These are phyloP conservation scores for Mangifera indica DNA, from an alignment of 345 rosid genomes.

Conservation along the genomic window DNA sequence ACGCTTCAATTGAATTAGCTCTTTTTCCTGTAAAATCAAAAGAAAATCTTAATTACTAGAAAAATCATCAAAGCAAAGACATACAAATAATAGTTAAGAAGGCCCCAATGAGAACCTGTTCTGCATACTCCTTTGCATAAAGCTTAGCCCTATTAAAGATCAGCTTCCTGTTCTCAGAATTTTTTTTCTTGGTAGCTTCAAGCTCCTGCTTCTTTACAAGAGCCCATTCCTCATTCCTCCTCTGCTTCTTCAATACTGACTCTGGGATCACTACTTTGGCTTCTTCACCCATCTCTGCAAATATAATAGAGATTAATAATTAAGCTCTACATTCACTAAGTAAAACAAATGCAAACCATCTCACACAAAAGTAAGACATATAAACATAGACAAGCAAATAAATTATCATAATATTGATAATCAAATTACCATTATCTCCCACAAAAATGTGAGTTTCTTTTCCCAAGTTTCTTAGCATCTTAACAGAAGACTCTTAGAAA, in stretches of 20 bases:
- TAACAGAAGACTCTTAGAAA: too few relatives aligned
- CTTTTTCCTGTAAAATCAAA: constrained; percentile 40
- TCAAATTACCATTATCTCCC: too few relatives aligned
- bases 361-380: too few relatives aligned
- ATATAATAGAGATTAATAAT: neutral
- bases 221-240: constrained; percentile 66
- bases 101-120: constrained; percentile 34
- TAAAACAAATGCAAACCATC: neutral
- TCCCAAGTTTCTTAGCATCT: too few relatives aligned
- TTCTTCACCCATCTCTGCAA: constrained; percentile 46
- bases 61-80: neutral
- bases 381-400: too few relatives aligned
- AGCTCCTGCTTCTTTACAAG: constrained; percentile 45
- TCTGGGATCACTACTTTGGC: constrained; percentile 53
- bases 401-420: too few relatives aligned
- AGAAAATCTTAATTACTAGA: neutral
- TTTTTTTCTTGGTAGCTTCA: constrained; percentile 41
- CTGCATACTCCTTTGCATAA: constrained; percentile 49
- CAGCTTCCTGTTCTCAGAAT: constrained; percentile 46
- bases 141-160: constrained; percentile 51
- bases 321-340: neutral
- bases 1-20: constrained; percentile 54
- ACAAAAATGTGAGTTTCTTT: too few relatives aligned
- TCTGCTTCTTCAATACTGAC: constrained; percentile 69
- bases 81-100: neutral